Conservation (phyloP, 805 yeast genomes). For the Myxozyma kluyveri region DNA sequence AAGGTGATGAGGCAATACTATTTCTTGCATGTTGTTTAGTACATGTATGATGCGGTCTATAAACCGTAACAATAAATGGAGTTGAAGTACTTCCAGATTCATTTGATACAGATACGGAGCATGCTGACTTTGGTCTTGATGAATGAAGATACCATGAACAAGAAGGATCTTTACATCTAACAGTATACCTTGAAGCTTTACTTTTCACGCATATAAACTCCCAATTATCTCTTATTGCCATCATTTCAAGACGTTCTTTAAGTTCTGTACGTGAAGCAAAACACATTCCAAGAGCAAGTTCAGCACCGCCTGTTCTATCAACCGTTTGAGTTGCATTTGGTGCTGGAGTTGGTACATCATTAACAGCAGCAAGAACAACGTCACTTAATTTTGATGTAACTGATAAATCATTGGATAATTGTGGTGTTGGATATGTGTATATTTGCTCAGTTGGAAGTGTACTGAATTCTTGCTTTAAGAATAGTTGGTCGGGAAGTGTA, state of each 20-base stretch:
- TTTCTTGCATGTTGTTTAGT: conserved; percentile 15
- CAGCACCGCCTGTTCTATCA: not conserved
- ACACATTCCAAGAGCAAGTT: conserved; percentile 15
- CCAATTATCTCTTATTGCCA: conserved; percentile 20
- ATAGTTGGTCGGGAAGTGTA: too few relatives aligned
- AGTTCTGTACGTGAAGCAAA: conserved; percentile 16
- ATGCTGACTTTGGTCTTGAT: conserved; percentile 12
- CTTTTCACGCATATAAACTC: conserved; percentile 22
- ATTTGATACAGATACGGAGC: not conserved
- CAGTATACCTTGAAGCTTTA: conserved; percentile 15
- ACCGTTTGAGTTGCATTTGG: too few relatives aligned
- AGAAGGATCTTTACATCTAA: conserved; percentile 17
- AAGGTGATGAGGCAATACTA: conserved; percentile 21
- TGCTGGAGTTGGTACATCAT: not conserved
- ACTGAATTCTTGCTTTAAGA: too few relatives aligned
- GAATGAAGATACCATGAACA: conserved; percentile 21
- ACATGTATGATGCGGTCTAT: conserved; percentile 14
- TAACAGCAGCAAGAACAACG: not conserved
- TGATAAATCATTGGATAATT: too few relatives aligned
- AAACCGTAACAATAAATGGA: conserved; percentile 20
- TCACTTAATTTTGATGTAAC: too few relatives aligned
- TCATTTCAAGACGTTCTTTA: conserved; percentile 11
- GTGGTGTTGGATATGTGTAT: too few relatives aligned
- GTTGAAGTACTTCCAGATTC: not conserved
- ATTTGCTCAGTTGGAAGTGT: too few relatives aligned